Conservation (phyloP, 805 yeast genomes). For the Ogataea salicorniae region DNA sequence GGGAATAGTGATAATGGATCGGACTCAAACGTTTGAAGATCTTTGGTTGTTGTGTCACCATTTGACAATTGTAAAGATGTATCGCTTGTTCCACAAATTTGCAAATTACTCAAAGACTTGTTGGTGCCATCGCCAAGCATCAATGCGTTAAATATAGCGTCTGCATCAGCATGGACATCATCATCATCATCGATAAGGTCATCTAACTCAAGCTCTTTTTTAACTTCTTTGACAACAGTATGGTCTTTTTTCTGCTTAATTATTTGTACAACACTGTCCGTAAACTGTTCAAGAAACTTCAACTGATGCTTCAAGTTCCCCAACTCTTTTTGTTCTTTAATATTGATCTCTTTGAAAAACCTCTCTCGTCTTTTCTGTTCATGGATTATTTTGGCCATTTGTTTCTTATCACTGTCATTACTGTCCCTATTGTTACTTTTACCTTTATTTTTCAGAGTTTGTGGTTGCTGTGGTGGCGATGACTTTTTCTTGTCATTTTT, state of each 20-base stretch:
- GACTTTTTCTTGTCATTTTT: not conserved
- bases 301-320: slow-evolving; percentile 25
- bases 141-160: slow-evolving; percentile 24
- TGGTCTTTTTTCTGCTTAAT: slow-evolving; percentile 19
- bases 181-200: slow-evolving; percentile 13
- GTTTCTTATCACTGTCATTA: no score
- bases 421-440: no score
- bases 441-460: no score
- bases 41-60: not conserved
- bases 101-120: not conserved
- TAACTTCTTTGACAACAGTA: slow-evolving; percentile 6
- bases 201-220: slow-evolving; percentile 15
- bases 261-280: slow-evolving; percentile 24
- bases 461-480: no score
- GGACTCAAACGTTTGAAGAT: not conserved
- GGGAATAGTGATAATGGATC: slow-evolving; percentile 22
- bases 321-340: slow-evolving; percentile 24
- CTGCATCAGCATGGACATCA: slow-evolving; percentile 23
- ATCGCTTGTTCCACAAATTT: no score
- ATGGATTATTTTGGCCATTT: no score
- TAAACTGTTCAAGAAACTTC: slow-evolving; percentile 25
- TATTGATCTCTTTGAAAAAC: not conserved
- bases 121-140: slow-evolving; percentile 14
- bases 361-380: not conserved
- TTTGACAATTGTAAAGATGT: no score